Conservation (phyloP, 225 moss, liverwort and hornwort species). For the Climacium dendroides region DNA sequence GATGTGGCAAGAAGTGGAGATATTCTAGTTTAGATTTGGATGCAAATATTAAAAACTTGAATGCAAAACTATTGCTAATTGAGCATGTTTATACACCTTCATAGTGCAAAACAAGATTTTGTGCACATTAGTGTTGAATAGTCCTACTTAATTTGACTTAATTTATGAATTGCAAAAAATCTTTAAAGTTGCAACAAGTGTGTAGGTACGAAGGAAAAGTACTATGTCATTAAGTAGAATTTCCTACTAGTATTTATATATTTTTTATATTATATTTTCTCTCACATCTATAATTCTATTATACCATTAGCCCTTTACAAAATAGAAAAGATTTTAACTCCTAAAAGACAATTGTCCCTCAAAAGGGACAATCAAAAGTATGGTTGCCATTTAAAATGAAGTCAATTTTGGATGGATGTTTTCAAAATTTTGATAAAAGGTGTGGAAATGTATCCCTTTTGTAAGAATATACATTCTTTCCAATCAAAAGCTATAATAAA, state of each 20-base stretch:
- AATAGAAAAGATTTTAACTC: too few species aligned
- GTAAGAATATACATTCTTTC: neutral
- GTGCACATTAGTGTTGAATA: neutral
- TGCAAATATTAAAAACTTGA: too few species aligned
- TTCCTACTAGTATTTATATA: neutral
- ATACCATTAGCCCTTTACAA: neutral
- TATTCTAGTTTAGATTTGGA: fast-evolving
- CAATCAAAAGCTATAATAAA: neutral
- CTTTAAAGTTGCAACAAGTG: neutral
- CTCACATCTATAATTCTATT: neutral
- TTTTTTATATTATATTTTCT: neutral
- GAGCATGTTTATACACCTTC: neutral
- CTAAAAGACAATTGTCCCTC: neutral
- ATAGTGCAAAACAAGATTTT: neutral
- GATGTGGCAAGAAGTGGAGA: neutral
- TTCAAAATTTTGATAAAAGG: neutral
- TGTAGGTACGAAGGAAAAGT: neutral
- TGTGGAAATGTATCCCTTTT: fast-evolving
- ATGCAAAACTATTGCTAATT: neutral
- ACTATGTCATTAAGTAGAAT: neutral
- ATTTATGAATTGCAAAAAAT: neutral
- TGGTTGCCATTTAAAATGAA: neutral
- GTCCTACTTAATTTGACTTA: neutral
- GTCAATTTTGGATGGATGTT: neutral
- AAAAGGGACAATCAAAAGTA: neutral